These are phyloP conservation scores for Gossypium schwendimanii DNA, from an alignment of 441 rosid species.

Conservation along the genomic window DNA sequence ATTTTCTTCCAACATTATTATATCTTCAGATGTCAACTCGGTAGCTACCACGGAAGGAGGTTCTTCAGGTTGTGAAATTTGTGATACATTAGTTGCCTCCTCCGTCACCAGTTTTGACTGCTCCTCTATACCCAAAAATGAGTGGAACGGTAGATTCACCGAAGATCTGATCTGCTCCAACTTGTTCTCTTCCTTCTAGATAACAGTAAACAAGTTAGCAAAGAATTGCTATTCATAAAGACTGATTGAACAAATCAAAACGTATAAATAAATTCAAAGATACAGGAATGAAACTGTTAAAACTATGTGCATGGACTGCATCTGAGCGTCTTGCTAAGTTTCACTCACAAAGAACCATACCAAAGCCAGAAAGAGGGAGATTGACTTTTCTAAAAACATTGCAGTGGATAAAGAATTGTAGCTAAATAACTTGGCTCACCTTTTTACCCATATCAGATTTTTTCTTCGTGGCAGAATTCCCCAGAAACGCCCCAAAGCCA, in stretches of 20 bases:
- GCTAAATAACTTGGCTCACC: slow-evolving; percentile 24
- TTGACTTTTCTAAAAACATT: neutral
- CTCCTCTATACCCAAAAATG: slow-evolving; percentile 40
- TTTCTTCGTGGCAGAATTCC: slow-evolving; percentile 38
- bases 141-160: slow-evolving; percentile 59
- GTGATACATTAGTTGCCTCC: slow-evolving; percentile 22
- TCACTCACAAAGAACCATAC: neutral
- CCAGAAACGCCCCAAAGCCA: slow-evolving; percentile 57
- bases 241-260: neutral
- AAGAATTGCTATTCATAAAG: neutral
- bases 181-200: slow-evolving; percentile 37
- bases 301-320: neutral
- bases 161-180: slow-evolving; percentile 64
- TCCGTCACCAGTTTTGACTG: slow-evolving; percentile 19
- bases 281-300: neutral
- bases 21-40: slow-evolving; percentile 29
- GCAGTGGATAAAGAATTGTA: neutral
- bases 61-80: slow-evolving; percentile 17
- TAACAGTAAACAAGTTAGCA: neutral
- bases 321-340: neutral
- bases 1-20: slow-evolving; percentile 40
- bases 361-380: neutral
- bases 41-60: slow-evolving; percentile 21
- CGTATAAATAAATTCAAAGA: neutral
- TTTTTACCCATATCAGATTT: slow-evolving; percentile 34